Percentiles rank a stretch among this genome's conserved stretches.
Evolutionary conservation across 2,329 filamentous ascomycete genomes (phyloP).

Genomic region (Dryadomyces sulphureus): DNA sequence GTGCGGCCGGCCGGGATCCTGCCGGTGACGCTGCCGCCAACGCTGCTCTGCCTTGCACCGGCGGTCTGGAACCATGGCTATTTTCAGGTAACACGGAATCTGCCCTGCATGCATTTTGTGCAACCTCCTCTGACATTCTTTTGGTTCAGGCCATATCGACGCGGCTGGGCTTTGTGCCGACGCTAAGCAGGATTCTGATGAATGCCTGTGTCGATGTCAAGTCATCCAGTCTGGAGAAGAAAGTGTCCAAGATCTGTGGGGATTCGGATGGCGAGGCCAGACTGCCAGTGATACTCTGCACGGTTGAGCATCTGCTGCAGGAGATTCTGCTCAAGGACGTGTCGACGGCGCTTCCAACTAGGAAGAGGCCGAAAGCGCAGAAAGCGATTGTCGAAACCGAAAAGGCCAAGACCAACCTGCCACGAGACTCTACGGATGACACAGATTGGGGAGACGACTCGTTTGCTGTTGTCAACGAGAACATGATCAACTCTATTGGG

Average conservation of each 20-base stretch:
- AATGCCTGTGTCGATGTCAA: conserved; percentile 7
- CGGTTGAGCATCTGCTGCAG: conserved; percentile 1
- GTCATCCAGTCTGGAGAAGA: conserved; percentile 7
- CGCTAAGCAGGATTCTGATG: conserved; percentile 6
- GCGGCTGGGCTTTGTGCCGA: conserved; percentile 3
- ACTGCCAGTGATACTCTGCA: background rate
- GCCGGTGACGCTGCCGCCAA: background rate
- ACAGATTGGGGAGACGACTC: background rate
- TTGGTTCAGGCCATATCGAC: conserved; percentile 5
- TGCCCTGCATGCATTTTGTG: too few species aligned
- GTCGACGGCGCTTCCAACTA: background rate
- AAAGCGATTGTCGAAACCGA: background rate
- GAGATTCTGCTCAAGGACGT: conserved; percentile 7
- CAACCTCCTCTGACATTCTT: background rate
- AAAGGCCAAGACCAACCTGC: background rate
- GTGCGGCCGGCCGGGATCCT: background rate
- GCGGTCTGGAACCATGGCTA: conserved; percentile 11
- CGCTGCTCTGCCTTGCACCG: conserved; percentile 10
- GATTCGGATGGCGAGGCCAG: background rate
- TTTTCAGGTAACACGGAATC: conserved; percentile 6
- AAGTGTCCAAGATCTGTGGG: background rate
- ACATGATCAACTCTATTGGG: background rate
- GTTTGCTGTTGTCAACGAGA: background rate
- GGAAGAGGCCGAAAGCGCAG: background rate
- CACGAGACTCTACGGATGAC: too few species aligned